A percentile compares a stretch with the other conserved stretches of the same genome.
Conservation (phyloP, 768 basidiomycete genomes). For the Suillus lakei region DNA sequence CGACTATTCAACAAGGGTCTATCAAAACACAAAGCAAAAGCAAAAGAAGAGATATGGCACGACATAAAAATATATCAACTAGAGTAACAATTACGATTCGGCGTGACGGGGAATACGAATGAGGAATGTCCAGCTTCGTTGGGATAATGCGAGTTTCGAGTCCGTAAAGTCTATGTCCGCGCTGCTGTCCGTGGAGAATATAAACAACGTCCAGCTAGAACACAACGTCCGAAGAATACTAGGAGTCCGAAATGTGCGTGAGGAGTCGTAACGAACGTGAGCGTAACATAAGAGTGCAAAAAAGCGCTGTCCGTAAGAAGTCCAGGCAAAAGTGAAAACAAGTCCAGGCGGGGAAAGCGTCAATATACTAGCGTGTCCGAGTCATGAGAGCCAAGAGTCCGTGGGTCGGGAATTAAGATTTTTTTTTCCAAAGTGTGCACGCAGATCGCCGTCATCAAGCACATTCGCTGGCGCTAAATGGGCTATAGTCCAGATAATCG, state of each 20-base stretch:
- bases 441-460: not conserved
- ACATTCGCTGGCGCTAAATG: constrained; percentile 1
- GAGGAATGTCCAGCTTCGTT: constrained; percentile 13
- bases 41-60: constrained; percentile 19
- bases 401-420: constrained; percentile 1
- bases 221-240: constrained; percentile 18
- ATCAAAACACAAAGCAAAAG: constrained; percentile 9
- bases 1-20: constrained; percentile 8
- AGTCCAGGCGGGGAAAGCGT: constrained; percentile 3
- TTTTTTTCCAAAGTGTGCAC: constrained; percentile 7
- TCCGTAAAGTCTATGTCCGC: constrained; percentile 32
- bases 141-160: constrained; percentile 17
- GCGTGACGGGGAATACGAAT: not conserved
- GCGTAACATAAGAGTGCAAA: constrained; percentile 14
- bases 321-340: constrained; percentile 17
- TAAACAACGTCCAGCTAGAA: constrained; percentile 8
- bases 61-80: constrained; percentile 29
- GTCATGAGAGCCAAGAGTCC: constrained; percentile 3
- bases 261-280: constrained; percentile 30
- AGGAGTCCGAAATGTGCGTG: constrained; percentile 27
- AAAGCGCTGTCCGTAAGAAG: constrained; percentile 18
- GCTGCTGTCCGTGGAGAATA: constrained; percentile 19
- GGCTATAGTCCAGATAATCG: constrained; percentile 22
- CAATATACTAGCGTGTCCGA: constrained; percentile 1
- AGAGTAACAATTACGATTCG: constrained; percentile 32